Evolutionary conservation across 2,329 filamentous ascomycete genomes (phyloP).

Genomic region (Diaporthe velutina): DNA sequence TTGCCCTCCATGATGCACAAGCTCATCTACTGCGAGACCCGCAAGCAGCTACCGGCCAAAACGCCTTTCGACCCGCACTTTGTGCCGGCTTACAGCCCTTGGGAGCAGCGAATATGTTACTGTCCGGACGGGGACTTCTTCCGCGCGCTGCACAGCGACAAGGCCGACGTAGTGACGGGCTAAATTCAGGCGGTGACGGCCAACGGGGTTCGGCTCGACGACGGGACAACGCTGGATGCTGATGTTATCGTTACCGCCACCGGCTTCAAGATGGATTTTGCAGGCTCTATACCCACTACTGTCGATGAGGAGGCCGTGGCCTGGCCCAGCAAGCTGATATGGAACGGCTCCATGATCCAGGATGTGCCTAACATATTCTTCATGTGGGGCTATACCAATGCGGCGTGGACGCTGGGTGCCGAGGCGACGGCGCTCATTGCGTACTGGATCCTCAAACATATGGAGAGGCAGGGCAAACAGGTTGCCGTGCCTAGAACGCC

Average conservation of each 20-base stretch:
- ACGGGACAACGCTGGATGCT: conserved; percentile 60
- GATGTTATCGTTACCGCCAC: conserved; percentile 77
- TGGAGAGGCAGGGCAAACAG: conserved; percentile 55
- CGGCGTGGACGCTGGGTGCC: conserved; percentile 72
- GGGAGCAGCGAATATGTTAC: conserved; percentile 78
- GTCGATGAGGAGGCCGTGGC: conserved; percentile 60
- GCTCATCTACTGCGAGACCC: conserved; percentile 51
- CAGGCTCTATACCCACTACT: conserved; percentile 62
- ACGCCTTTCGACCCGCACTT: conserved; percentile 68
- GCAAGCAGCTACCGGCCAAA: conserved; percentile 39
- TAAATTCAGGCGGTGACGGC: conserved; percentile 59
- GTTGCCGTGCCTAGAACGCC: conserved; percentile 19
- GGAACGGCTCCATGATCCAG: conserved; percentile 73
- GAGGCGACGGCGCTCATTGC: conserved; percentile 66
- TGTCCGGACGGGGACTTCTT: conserved; percentile 62
- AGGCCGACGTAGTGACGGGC: conserved; percentile 58
- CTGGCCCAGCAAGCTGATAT: conserved; percentile 46
- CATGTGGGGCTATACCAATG: conserved; percentile 71
- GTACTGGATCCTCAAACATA: conserved; percentile 62
- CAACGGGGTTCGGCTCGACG: conserved; percentile 57
- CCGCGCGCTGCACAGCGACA: conserved; percentile 53
- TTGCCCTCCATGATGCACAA: conserved; percentile 58
- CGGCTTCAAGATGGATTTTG: conserved; percentile 68
- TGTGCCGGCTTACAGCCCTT: conserved; percentile 67
- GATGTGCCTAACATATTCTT: conserved; percentile 72